Percentiles rank a stretch among this genome's conserved stretches.
Conservation (phyloP, 1,139 yeast genomes). For the Suhomyces bolitotheri region DNA sequence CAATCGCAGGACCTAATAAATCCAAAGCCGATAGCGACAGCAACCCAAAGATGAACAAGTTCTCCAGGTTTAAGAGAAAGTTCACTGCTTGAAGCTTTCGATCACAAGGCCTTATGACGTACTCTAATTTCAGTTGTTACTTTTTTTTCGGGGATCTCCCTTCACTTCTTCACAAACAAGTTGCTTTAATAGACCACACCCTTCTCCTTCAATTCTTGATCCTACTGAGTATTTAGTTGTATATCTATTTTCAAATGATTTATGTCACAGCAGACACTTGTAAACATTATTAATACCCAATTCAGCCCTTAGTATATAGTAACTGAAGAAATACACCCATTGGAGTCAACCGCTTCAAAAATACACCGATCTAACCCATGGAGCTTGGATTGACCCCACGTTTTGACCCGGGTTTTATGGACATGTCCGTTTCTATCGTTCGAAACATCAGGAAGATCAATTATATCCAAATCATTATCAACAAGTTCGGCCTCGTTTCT, state of each 20-base stretch:
- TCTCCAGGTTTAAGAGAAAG: constrained; percentile 15
- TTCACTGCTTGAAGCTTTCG: constrained; percentile 10
- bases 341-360: constrained; percentile 54
- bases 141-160: neutral
- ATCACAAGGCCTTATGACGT: no score
- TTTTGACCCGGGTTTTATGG: constrained; percentile 18
- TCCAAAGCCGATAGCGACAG: constrained; percentile 2
- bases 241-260: no score
- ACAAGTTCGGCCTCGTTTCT: constrained; percentile 51
- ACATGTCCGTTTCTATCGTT: neutral
- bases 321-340: constrained; percentile 34
- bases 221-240: no score
- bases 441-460: constrained; percentile 18
- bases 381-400: constrained; percentile 57
- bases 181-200: neutral
- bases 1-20: constrained; percentile 2
- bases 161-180: constrained; percentile 1
- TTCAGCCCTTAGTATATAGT: constrained; percentile 22
- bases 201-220: neutral
- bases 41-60: constrained; percentile 7
- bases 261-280: no score
- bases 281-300: no score
- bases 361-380: constrained; percentile 48
- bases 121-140: no score
- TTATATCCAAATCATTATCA: constrained; percentile 40